A percentile compares a stretch with the other conserved stretches of the same genome.
These are phyloP conservation scores for Omphalea diandra DNA, from an alignment of 441 rosid genomes.

Conservation along the genomic window DNA sequence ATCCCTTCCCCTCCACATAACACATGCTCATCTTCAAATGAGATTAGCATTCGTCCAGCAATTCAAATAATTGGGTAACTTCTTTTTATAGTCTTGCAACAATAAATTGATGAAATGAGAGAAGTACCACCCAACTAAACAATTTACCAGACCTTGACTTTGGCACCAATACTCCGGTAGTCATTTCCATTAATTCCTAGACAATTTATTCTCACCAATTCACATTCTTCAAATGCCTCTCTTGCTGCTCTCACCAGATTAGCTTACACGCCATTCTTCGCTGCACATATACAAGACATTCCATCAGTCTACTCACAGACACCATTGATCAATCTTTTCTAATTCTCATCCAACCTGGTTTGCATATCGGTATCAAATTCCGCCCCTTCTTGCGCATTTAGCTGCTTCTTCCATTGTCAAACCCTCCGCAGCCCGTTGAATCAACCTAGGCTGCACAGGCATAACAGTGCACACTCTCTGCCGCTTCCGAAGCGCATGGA, in stretches of 20 bases:
- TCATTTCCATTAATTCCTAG: slow-evolving; percentile 78
- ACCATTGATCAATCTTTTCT: not conserved
- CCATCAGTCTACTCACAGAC: slow-evolving; percentile 15
- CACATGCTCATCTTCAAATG: slow-evolving; percentile 75
- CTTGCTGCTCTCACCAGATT: slow-evolving; percentile 61
- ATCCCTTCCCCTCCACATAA: slow-evolving; percentile 80
- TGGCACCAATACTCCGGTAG: slow-evolving; percentile 79
- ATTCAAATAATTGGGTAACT: slow-evolving; percentile 17
- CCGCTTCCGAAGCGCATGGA: slow-evolving; percentile 88
- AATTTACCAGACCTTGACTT: slow-evolving; percentile 63
- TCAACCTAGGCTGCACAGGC: slow-evolving; percentile 77
- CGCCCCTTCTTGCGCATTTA: slow-evolving; percentile 83
- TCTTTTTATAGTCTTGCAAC: not conserved
- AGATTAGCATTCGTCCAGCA: slow-evolving; percentile 83
- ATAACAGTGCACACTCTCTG: slow-evolving; percentile 75
- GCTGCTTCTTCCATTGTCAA: slow-evolving; percentile 61
- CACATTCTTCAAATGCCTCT: slow-evolving; percentile 95
- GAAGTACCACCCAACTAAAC: slow-evolving; percentile 6
- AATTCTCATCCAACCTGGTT: slow-evolving; percentile 52
- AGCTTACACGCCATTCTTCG: slow-evolving; percentile 76
- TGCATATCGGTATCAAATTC: slow-evolving; percentile 68
- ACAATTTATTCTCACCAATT: slow-evolving; percentile 79
- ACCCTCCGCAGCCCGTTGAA: slow-evolving; percentile 68
- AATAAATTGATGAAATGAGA: not conserved
- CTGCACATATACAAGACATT: slow-evolving; percentile 38